These are phyloP conservation scores for Bipolaris sorokiniana DNA, from an alignment of 2,329 filamentous ascomycete species.

Conservation along the genomic window DNA sequence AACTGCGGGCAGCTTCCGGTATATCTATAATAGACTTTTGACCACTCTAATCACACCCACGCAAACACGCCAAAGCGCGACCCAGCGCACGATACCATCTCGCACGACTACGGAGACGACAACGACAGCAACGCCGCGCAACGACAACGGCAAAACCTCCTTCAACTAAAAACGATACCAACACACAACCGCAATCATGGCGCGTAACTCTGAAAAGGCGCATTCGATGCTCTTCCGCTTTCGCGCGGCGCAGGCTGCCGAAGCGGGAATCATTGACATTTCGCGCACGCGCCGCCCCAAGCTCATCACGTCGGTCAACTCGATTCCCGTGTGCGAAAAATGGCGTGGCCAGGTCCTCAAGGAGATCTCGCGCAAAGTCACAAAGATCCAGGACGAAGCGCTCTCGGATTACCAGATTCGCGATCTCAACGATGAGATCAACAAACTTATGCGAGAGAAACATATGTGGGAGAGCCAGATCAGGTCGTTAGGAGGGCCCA, in stretches of 20 bases:
- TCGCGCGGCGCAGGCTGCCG: conserved; percentile 93
- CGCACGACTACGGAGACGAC: neutral
- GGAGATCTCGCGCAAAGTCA: conserved; percentile 95
- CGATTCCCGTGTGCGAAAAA: conserved; percentile 89
- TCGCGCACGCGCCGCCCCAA: conserved; percentile 89
- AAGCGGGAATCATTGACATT: conserved; percentile 94
- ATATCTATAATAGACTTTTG: conserved; percentile 22
- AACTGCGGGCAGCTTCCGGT: conserved; percentile 38
- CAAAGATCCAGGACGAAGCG: conserved; percentile 88
- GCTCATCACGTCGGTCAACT: conserved; percentile 83
- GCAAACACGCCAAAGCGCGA: conserved; percentile 10
- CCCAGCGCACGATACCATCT: conserved; percentile 13
- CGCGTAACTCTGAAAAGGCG: conserved; percentile 96
- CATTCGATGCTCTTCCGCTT: conserved; percentile 99
- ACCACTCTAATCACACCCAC: conserved; percentile 13
- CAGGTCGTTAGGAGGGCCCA: conserved; percentile 91
- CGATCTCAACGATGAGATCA: conserved; percentile 98
- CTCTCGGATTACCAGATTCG: conserved; percentile 97
- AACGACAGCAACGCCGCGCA: conserved; percentile 5
- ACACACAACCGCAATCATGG: conserved; percentile 55
- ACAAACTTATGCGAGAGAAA: conserved; percentile 98
- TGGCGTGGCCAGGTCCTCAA: conserved; percentile 98
- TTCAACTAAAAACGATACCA: neutral
- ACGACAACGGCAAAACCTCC: neutral
- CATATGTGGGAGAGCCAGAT: conserved; percentile 99